phyloP scores from a whole-genome alignment of 805 yeast species.

The Wickerhamia fluorescens region DNA sequence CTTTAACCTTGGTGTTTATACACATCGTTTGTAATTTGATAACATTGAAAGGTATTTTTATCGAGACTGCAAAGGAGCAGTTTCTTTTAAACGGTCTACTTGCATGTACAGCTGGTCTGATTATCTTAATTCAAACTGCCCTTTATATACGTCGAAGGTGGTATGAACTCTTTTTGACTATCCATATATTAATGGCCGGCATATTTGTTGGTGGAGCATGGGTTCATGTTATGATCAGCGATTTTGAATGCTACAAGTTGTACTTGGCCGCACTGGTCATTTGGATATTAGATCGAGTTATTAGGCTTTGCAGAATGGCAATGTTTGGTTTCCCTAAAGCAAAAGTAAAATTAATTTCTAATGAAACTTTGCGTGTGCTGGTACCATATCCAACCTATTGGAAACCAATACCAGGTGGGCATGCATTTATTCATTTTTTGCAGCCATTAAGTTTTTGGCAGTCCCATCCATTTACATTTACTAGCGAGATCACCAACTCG shows the following conservation, averaged over 20 bases:
- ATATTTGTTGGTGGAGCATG: conserved; percentile 41
- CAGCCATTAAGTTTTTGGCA: conserved; percentile 47
- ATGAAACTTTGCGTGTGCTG: conserved; percentile 41
- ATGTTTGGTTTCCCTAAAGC: conserved; percentile 38
- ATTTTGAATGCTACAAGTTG: conserved; percentile 6
- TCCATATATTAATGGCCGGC: conserved; percentile 52
- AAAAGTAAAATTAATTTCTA: conserved; percentile 30
- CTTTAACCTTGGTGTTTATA: conserved; percentile 11
- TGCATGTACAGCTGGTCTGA: conserved; percentile 28
- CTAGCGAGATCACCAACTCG: conserved; percentile 18
- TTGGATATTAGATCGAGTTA: conserved; percentile 45
- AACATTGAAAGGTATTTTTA: conserved; percentile 16
- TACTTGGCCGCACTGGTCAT: conserved; percentile 32
- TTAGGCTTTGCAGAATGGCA: conserved; percentile 38
- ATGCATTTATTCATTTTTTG: conserved; percentile 49
- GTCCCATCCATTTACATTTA: conserved; percentile 59
- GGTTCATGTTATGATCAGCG: conserved; percentile 5
- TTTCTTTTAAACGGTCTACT: conserved; percentile 24
- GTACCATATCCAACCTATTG: conserved; percentile 48
- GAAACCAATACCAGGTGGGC: conserved; percentile 54
- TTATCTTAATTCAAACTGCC: conserved; percentile 40
- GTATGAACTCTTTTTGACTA: conserved; percentile 47
- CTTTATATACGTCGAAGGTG: conserved; percentile 38
- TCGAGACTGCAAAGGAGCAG: conserved; percentile 1
- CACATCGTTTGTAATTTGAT: conserved; percentile 14